Conservation (phyloP, 179 eudicot species). For the Camellia oleifera region DNA sequence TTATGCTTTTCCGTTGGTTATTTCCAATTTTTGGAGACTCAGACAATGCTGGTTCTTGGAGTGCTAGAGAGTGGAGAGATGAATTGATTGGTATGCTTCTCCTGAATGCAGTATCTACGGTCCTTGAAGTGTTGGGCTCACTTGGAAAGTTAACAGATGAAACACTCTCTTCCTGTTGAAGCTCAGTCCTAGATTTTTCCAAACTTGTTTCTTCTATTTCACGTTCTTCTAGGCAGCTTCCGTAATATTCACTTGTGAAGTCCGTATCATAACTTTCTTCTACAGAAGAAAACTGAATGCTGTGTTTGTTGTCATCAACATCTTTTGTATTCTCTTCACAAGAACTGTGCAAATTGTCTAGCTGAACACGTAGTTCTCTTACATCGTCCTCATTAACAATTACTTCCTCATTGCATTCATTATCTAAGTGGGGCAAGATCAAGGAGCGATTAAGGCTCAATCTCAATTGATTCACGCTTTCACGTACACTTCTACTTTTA, state of each 20-base stretch:
- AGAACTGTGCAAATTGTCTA: slow-evolving; percentile 51
- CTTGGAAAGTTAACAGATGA: slow-evolving; percentile 9
- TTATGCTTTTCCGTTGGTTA: slow-evolving; percentile 49
- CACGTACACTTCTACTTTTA: slow-evolving; percentile 53
- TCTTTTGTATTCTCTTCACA: slow-evolving; percentile 47
- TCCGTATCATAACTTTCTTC: slow-evolving; percentile 70
- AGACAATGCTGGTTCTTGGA: slow-evolving; percentile 72
- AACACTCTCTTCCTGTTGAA: slow-evolving; percentile 10
- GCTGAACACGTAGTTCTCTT: slow-evolving; percentile 55
- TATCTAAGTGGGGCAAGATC: slow-evolving; percentile 57
- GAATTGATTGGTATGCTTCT: slow-evolving; percentile 41
- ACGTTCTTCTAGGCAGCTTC: slow-evolving; percentile 66
- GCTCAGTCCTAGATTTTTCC: slow-evolving; percentile 21
- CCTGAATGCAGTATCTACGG: slow-evolving; percentile 22
- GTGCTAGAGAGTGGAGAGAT: slow-evolving; percentile 40
- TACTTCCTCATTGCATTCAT: slow-evolving; percentile 52
- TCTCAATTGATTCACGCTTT: slow-evolving; percentile 78
- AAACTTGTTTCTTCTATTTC: slow-evolving; percentile 58
- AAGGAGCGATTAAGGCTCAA: slow-evolving; percentile 86
- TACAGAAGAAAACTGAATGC: slow-evolving; percentile 47
- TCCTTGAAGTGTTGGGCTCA: background rate
- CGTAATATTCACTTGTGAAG: slow-evolving; percentile 70
- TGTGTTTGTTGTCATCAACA: slow-evolving; percentile 33
- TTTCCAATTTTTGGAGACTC: slow-evolving; percentile 81
- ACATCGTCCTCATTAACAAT: slow-evolving; percentile 67